A percentile compares a stretch with the other conserved stretches of the same genome.
Evolutionary conservation across 257 asterid species (phyloP).

Genomic region (Apocynum venetum): DNA sequence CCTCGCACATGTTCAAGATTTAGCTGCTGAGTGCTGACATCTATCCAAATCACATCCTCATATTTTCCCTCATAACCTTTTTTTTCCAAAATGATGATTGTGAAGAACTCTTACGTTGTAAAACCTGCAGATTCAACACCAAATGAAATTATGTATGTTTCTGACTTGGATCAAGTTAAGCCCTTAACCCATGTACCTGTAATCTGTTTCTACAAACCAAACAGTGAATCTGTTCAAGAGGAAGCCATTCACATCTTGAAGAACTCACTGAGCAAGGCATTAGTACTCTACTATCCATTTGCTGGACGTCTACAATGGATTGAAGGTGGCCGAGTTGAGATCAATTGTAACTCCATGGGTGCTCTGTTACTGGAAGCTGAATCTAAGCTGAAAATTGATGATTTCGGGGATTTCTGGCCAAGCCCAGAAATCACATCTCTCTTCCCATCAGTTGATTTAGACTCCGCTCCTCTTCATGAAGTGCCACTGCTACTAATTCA

Average conservation of each 20-base stretch:
- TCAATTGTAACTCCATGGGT: conserved; percentile 48
- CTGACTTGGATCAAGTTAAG: conserved; percentile 48
- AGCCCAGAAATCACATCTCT: conserved; percentile 33
- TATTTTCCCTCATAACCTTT: too few relatives aligned
- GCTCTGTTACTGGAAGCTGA: conserved; percentile 52
- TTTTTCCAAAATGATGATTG: conserved; percentile 20
- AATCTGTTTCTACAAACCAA: conserved; percentile 38
- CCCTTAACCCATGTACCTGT: conserved; percentile 55
- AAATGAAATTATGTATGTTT: conserved; percentile 32
- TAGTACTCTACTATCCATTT: conserved; percentile 45
- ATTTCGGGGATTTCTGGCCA: conserved; percentile 51
- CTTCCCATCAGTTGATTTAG: conserved; percentile 18
- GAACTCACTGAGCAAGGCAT: conserved; percentile 42
- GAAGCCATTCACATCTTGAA: conserved; percentile 12
- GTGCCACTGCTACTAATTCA: conserved; percentile 10
- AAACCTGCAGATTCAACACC: conserved; percentile 54
- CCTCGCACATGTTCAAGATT: too few relatives aligned
- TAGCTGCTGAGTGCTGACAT: too few relatives aligned
- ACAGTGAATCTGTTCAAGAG: conserved; percentile 19
- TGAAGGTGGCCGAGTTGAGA: conserved; percentile 50
- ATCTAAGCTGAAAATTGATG: conserved; percentile 37
- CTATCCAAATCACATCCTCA: too few relatives aligned
- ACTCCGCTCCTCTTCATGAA: conserved; percentile 9
- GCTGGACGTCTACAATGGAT: conserved; percentile 55
- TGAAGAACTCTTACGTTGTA: conserved; percentile 44